phyloP scores from a whole-genome alignment of 305 asterid species.

The Ruellia speciosa region DNA sequence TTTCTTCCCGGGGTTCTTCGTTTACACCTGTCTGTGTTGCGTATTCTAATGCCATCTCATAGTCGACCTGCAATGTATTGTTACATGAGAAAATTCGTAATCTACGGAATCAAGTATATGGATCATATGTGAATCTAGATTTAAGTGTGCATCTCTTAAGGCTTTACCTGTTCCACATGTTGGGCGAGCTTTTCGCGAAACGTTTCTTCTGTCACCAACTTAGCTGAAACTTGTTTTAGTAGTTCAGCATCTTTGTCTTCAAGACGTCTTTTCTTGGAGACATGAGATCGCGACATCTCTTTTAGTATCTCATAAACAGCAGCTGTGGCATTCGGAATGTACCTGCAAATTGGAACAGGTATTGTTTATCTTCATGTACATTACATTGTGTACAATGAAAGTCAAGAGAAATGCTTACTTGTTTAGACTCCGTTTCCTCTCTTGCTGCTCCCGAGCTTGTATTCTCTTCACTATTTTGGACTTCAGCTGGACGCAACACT shows the following conservation, averaged over 20 bases:
- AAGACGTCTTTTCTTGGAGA: conserved; percentile 55
- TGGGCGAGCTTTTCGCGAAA: conserved; percentile 71
- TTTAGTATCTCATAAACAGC: conserved; percentile 64
- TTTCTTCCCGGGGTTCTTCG: conserved; percentile 73
- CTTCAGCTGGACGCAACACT: conserved; percentile 70
- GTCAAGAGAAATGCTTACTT: conserved; percentile 35
- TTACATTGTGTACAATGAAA: conserved; percentile 19
- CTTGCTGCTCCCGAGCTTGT: conserved; percentile 97
- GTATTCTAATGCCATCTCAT: conserved; percentile 86
- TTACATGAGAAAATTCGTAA: background rate
- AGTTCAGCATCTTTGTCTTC: conserved; percentile 52
- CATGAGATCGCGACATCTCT: conserved; percentile 46
- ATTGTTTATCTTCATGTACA: conserved; percentile 6
- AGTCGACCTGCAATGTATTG: conserved; percentile 59
- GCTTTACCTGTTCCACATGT: conserved; percentile 67
- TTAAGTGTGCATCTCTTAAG: background rate
- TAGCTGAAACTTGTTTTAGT: conserved; percentile 51
- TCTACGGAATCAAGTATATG: too few species aligned
- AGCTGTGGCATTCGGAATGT: conserved; percentile 66
- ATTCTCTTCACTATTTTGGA: conserved; percentile 77
- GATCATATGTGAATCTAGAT: too few species aligned
- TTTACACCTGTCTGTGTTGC: conserved; percentile 80
- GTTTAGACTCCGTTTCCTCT: conserved; percentile 80
- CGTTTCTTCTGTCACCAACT: conserved; percentile 45
- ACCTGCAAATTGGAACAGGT: conserved; percentile 37